These are phyloP conservation scores for Ophiostoma fasciatum DNA, from an alignment of 2,329 filamentous ascomycete species.

Conservation along the genomic window DNA sequence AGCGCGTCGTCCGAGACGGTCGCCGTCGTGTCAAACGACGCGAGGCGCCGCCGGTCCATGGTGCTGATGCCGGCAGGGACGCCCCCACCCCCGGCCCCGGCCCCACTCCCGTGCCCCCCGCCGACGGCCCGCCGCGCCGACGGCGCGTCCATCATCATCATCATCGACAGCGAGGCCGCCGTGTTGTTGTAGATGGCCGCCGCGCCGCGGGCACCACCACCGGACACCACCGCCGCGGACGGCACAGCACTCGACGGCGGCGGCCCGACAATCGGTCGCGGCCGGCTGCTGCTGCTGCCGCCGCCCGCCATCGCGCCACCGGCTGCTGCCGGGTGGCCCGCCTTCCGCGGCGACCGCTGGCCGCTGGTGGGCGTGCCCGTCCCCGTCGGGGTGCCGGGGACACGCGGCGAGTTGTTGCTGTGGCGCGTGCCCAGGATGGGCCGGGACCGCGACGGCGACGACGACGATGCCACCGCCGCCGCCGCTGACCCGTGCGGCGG, in stretches of 20 bases:
- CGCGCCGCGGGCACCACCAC: constrained; percentile 39
- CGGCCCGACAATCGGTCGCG: constrained; percentile 41
- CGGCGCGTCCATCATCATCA: constrained; percentile 35
- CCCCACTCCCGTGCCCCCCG: no score
- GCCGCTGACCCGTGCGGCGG: no score
- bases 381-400: constrained; percentile 25
- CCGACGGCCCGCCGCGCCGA: constrained; percentile 22
- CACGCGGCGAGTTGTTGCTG: no score
- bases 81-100: no score
- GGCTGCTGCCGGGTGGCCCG: constrained; percentile 27
- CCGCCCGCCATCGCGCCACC: background rate
- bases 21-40: constrained; percentile 58
- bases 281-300: constrained; percentile 21
- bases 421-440: no score
- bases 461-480: no score
- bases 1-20: no score
- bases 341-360: constrained; percentile 33
- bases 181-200: constrained; percentile 26
- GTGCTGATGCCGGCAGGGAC: no score
- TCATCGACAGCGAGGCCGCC: no score
- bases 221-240: no score
- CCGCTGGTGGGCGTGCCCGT: constrained; percentile 14
- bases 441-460: constrained; percentile 16
- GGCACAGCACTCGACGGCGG: constrained; percentile 39
- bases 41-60: constrained; percentile 31